Base-by-base conservation (phyloP, 2,329 filamentous ascomycete species). In the Tolypocladium capitatum region DNA sequence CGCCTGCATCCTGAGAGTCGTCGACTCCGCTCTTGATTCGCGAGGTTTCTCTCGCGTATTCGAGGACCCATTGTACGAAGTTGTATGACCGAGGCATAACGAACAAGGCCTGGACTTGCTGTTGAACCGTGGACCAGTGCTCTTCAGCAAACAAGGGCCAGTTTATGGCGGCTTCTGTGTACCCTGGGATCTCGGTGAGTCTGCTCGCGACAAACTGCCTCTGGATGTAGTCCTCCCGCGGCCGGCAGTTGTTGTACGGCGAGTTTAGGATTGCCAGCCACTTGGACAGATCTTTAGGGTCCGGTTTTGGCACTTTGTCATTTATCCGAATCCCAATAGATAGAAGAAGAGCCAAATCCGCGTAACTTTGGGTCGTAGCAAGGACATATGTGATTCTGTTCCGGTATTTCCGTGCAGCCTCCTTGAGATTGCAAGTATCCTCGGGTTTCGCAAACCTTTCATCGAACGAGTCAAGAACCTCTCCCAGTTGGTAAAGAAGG, bases 31-130 rank as follows among this genome's bases (percentile, higher is more conserved):
- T 63, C 46, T 55, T 63, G 2, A 50, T 57, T 20, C 58, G 53
- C 46, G 55, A 64, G 2, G 50, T 58, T 20, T 58, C 53, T 20
- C 60, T 54, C 1, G 58, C 59, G 48, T 63, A 66, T 41, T 67
- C 63, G 20, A 68, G 48, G 3, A 56, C 54, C 65, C 66, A 68
- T 20, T 67, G 64, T 10, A 61, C 57, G 31, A 67, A 65, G 49
- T 59, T 63, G 43, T 55, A 59, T 1, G 57, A 53, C 21, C 51
- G 57, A 0, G 55, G 48, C 0, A 49, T 41, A 2, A 51, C 48
- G 43, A 68, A 67, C 5, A 68, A 55, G 7, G 51, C 46, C 10
- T 52, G 53, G 13, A 66, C 53, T 14, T 60, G 52, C 1, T 54
- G 42, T 32, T 52, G 33, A 3, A 65, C 48, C 5, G 54, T 53